These are phyloP conservation scores for Coemansia sp. DNA, from an alignment of 192 early-diverging fungal species.

Conservation along the genomic window DNA sequence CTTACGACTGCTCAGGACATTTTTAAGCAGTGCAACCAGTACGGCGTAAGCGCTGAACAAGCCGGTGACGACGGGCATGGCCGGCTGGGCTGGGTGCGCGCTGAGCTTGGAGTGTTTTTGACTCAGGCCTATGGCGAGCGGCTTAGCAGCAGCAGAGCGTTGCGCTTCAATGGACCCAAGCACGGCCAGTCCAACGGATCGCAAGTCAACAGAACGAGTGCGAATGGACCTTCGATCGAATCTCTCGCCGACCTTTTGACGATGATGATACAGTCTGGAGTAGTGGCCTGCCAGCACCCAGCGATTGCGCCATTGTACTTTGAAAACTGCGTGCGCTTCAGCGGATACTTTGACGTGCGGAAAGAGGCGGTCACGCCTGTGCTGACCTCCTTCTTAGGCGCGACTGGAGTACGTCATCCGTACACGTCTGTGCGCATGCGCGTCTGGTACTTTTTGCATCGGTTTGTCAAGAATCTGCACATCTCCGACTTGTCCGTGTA, in stretches of 20 bases:
- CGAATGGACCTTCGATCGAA: slow-evolving; percentile 12
- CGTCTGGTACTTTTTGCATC: slow-evolving; percentile 84
- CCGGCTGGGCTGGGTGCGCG: slow-evolving; percentile 52
- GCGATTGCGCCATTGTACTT: slow-evolving; percentile 41
- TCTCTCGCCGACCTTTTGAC: slow-evolving; percentile 40
- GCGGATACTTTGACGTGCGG: slow-evolving; percentile 45
- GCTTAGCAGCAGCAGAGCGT: slow-evolving; percentile 43
- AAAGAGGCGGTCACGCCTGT: slow-evolving; percentile 36
- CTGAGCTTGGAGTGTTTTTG: slow-evolving; percentile 48
- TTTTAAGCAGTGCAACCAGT: slow-evolving; percentile 51
- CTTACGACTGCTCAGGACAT: slow-evolving; percentile 36
- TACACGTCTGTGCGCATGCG: slow-evolving; percentile 68
- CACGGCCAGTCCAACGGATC: slow-evolving; percentile 25
- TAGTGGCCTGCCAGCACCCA: slow-evolving; percentile 30
- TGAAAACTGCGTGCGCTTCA: slow-evolving; percentile 50
- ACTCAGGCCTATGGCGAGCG: slow-evolving; percentile 51
- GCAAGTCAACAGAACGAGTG: neutral
- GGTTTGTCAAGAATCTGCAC: slow-evolving; percentile 73
- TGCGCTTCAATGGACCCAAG: slow-evolving; percentile 40
- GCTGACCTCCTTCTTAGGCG: slow-evolving; percentile 42
- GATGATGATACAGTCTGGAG: slow-evolving; percentile 51
- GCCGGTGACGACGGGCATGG: slow-evolving; percentile 34
- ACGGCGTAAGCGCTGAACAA: slow-evolving; percentile 43
- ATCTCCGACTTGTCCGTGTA: slow-evolving; percentile 26
- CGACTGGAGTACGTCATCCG: slow-evolving; percentile 71